Percentiles rank a stretch among this genome's conserved stretches.
Conservation (phyloP, 306 rosid species). For the Cyclanthera cordifolia region DNA sequence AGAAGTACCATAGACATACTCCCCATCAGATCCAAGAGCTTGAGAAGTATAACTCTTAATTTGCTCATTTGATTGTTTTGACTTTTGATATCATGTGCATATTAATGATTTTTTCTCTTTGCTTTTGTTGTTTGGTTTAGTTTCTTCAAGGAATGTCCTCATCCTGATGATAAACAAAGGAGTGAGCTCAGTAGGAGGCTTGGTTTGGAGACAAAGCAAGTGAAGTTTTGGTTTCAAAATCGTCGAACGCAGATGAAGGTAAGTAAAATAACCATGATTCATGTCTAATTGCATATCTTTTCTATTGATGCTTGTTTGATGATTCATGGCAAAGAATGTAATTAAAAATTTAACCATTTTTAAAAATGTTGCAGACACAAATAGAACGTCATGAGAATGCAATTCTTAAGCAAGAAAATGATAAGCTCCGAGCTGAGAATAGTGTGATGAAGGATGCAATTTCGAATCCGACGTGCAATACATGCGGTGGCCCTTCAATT, state of each 20-base stretch:
- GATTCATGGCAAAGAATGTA: not conserved
- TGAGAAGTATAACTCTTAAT: conserved; percentile 45
- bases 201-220: conserved; percentile 65
- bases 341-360: not conserved
- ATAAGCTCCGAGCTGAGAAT: conserved; percentile 77
- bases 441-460: conserved; percentile 55
- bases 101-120: conserved; percentile 1
- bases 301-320: not conserved
- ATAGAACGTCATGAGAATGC: conserved; percentile 81
- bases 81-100: not conserved
- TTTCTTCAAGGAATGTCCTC: conserved; percentile 75
- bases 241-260: conserved; percentile 94
- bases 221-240: conserved; percentile 95
- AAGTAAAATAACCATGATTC: not conserved
- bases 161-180: conserved; percentile 95
- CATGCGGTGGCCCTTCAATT: conserved; percentile 76
- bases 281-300: not conserved
- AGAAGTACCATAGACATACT: conserved; percentile 85
- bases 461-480: conserved; percentile 50
- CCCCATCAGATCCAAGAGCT: conserved; percentile 77
- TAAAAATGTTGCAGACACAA: conserved; percentile 51
- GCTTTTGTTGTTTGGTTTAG: conserved; percentile 29
- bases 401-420: conserved; percentile 70
- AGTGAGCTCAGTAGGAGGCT: conserved; percentile 59
- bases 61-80: not conserved